A percentile compares a stretch with the other conserved stretches of the same genome.
Evolutionary conservation across 2,329 filamentous ascomycete genomes (phyloP).

Genomic region (Pestalotiopsis sp.): DNA sequence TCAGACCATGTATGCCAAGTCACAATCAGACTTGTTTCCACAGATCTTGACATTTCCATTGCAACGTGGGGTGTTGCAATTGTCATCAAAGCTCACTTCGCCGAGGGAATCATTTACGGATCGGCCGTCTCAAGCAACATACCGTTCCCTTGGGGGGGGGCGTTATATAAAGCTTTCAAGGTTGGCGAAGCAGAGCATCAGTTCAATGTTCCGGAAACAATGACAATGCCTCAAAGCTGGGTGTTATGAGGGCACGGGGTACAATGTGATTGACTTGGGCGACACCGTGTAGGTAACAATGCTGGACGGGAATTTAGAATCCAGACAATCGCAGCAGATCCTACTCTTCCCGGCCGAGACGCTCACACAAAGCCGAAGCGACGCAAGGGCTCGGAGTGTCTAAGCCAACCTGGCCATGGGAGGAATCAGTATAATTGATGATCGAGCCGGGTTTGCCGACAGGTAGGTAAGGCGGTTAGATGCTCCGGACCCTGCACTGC

Average conservation of each 20-base stretch:
- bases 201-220: not conserved
- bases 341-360: not conserved
- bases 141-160: not conserved
- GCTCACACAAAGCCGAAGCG: not conserved
- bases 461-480: not conserved
- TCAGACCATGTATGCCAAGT: not conserved
- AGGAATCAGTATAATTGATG: not conserved
- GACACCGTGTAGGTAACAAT: not conserved
- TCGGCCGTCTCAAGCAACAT: not conserved
- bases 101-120: not conserved
- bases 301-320: not conserved
- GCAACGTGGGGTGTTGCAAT: not conserved
- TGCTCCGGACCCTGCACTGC: not conserved
- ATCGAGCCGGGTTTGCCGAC: slow-evolving; percentile 5
- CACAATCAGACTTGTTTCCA: not conserved
- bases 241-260: no score
- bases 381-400: not conserved
- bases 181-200: not conserved
- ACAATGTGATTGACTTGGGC: not conserved
- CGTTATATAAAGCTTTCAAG: not conserved
- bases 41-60: not conserved
- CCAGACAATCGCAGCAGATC: not conserved
- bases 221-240: not conserved
- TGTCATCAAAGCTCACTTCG: not conserved
- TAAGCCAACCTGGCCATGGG: not conserved